Evolutionary conservation across 805 yeast species (phyloP), one percentile per base, ranked within the genome.

Genomic region (Saccharomycopsis amapae): DNA sequence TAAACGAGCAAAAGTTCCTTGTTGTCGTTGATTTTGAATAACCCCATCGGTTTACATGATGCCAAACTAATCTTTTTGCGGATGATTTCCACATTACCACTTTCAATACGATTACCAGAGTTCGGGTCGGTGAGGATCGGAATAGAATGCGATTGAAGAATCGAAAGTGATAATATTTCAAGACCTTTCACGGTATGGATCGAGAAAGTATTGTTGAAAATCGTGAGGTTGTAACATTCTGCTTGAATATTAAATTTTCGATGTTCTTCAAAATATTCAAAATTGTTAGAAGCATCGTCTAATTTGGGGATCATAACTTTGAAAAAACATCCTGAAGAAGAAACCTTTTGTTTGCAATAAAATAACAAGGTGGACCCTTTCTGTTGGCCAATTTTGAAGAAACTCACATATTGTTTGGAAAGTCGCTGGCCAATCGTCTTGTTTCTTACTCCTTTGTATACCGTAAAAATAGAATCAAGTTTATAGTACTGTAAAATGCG

Each of bases 301-400:
- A 75, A 65, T 32, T 71, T 70, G 22, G 78, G 80, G 49, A 66
- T 68, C 58, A 75, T 72, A 48, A 75, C 82, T 62, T 72, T 81
- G 69, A 76, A 81, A 61, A 54, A 64, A 40, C 55, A 62, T 17
- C 70, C 73, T 30, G 73, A 68, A 42, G 60, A 62, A 56, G 68
- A 62, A 44, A 66, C 70, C 60, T 69, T 78, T 63, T 65, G 70
- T 56, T 74, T 76, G 62, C 78, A 75, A 60, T 70, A 74, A 56
- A 72, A 75, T 46, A 80, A 61, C 71, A 76, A 69, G 35, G 68
- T 75, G 51, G 76, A 69, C 60, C 76, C 78, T 48, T 78, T 71
- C 58, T 88, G 86, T 25, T 69, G 73, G 0, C 93, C 96, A 49
- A 83, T 65, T 40, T 73, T 74, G 62, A 85, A 88, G 52, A 73